Base-by-base conservation (phyloP, 2,329 filamentous ascomycete species). In the Plectosphaerella plurivora region DNA sequence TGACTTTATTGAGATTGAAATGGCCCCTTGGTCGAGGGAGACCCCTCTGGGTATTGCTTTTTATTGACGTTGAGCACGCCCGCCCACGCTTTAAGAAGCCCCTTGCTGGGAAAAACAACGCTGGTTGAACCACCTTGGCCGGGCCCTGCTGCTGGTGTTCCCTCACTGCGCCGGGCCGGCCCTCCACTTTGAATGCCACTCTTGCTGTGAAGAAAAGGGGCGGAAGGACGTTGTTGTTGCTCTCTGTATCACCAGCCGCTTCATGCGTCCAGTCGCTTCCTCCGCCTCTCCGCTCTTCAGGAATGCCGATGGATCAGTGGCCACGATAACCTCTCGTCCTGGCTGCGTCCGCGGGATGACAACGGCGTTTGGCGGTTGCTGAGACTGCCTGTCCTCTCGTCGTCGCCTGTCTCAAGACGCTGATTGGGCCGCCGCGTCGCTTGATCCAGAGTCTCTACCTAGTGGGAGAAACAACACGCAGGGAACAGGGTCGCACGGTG, bases 361-460 rank as follows among this genome's bases (percentile, higher is more conserved):
- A 28, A 44, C 18, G 51, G 54, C 55, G 56, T 51, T 48, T 58
- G 55, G 56, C 56, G 56, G 56, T 58, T 58, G 50, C 52, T 58
- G 56, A 58, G 56, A 57, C 56, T 51, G 39, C 39, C 46, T 35
- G 41, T 46, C 45, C 33, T 37, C 45, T 18, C 14, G 12, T 57
- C 37, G 54, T 57, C 56, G 56, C 41, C 52, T 57, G 56, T 57
- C 49, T 58, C 46, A 57, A 42, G 16, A 5, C 51, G 46, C 35
- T 58, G 56, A 58, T 57, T 58, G 56, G 56, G 18, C 22, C 24
- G n/a, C 4, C n/a, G 18, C 25, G 45, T 47, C 37, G 52, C 54
- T 51, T 56, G 50, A 50, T 37, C 48, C 52, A 51, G 47, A 52
- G 41, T 18, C 10, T 18, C 6, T n/a, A n/a, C n/a, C 16, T 8